Evolutionary conservation across 2,329 filamentous ascomycete genomes (phyloP).

Genomic region (Nemania sp.): DNA sequence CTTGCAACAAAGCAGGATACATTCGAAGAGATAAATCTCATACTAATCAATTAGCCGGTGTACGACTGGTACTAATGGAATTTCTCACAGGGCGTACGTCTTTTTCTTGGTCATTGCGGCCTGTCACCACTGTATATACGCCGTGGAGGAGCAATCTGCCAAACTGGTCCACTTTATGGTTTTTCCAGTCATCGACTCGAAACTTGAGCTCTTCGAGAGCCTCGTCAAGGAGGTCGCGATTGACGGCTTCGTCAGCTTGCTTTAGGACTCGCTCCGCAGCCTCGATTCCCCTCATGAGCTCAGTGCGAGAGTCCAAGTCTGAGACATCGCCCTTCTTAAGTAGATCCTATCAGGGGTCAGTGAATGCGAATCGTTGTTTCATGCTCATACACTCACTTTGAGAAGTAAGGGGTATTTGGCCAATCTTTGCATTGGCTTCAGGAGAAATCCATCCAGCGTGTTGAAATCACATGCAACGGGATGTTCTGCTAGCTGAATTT

Average conservation of each 20-base stretch:
- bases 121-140: conserved; percentile 88
- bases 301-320: conserved; percentile 64
- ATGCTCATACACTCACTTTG: conserved; percentile 58
- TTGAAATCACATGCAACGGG: conserved; percentile 85
- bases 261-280: conserved; percentile 80
- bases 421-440: conserved; percentile 95
- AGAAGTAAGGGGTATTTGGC: conserved; percentile 93
- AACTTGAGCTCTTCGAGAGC: conserved; percentile 79
- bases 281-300: conserved; percentile 76
- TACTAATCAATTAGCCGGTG: conserved; percentile 61
- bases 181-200: conserved; percentile 97
- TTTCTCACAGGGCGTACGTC: conserved; percentile 62
- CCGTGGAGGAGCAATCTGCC: conserved; percentile 87
- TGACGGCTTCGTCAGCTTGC: conserved; percentile 88
- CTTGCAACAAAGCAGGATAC: conserved; percentile 95
- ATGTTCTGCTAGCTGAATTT: conserved; percentile 74
- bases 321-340: conserved; percentile 75
- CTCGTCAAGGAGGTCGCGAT: conserved; percentile 81
- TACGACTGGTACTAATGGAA: conserved; percentile 2
- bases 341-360: conserved; percentile 66
- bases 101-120: conserved; percentile 86
- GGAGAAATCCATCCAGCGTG: conserved; percentile 84
- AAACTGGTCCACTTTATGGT: conserved; percentile 86
- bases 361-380: background rate
- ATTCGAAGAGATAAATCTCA: conserved; percentile 96